Evolutionary conservation across 2,329 filamentous ascomycete genomes (phyloP).

Genomic region (Plectosphaerella cucumerina): DNA sequence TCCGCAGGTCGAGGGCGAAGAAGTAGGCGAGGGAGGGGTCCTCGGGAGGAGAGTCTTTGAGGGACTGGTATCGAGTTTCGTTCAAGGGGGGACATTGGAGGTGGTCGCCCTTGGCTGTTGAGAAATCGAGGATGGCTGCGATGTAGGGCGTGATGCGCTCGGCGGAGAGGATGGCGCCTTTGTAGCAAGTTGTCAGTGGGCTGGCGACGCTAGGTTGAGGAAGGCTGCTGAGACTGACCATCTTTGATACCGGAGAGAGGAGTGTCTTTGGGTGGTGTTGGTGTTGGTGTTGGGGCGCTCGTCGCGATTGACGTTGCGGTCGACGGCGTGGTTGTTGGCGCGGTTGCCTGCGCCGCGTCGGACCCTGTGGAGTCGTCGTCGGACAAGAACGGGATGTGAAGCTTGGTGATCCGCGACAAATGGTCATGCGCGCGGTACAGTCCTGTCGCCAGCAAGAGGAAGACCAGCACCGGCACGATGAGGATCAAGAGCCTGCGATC

Average conservation of each 20-base stretch:
- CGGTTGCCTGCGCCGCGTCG: neutral
- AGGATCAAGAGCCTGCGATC: neutral
- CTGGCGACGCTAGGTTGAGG: neutral
- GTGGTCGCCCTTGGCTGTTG: slow-evolving; percentile 15
- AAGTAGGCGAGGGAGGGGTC: slow-evolving; percentile 30
- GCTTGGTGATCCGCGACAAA: neutral
- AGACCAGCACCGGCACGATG: neutral
- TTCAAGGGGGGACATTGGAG: slow-evolving; percentile 22
- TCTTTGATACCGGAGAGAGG: neutral
- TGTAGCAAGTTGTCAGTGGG: neutral
- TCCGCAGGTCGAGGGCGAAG: slow-evolving; percentile 48
- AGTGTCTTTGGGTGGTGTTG: neutral
- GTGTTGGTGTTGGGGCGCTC: slow-evolving; percentile 29
- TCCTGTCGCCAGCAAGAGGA: neutral
- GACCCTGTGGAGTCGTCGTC: neutral
- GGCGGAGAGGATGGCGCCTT: neutral
- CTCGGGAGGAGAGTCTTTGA: slow-evolving; percentile 3
- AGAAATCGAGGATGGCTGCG: slow-evolving; percentile 30
- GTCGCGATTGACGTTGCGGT: slow-evolving; percentile 23
- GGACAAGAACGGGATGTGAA: neutral
- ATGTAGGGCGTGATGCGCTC: slow-evolving; percentile 23
- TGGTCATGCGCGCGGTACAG: neutral
- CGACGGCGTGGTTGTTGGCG: neutral
- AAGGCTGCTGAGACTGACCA: neutral
- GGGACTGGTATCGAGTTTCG: slow-evolving; percentile 6